Conservation (phyloP, 225 moss, liverwort and hornwort genomes). For the Lunularia cruciata region DNA sequence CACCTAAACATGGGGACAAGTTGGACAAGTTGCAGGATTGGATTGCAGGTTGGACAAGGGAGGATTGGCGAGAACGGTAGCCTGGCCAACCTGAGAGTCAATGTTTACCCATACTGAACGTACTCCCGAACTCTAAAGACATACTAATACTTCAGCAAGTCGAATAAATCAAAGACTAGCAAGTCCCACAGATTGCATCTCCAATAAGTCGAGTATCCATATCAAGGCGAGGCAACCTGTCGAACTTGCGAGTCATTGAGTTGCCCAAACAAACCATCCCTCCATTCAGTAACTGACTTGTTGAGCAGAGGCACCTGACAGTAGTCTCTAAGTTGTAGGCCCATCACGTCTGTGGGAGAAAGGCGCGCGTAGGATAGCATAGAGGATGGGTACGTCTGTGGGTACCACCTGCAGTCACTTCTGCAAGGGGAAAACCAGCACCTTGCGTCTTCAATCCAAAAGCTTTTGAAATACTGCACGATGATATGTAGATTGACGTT, state of each 20-base stretch:
- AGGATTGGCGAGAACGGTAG: too few relatives aligned
- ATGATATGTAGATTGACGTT: not conserved
- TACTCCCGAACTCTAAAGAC: not conserved
- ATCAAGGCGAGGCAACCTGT: conserved; percentile 3
- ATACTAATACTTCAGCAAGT: too few relatives aligned
- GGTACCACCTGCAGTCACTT: not conserved
- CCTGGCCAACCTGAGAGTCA: not conserved
- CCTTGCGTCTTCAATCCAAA: not conserved
- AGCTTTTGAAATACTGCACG: not conserved
- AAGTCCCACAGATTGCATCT: conserved; percentile 3
- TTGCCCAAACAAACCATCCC: not conserved
- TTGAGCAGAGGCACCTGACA: too few relatives aligned
- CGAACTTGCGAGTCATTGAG: conserved; percentile 10
- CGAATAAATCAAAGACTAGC: conserved; percentile 6
- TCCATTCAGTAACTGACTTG: not conserved
- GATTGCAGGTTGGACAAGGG: too few relatives aligned
- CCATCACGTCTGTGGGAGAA: too few relatives aligned
- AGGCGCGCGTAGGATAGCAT: too few relatives aligned
- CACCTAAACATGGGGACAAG: too few relatives aligned
- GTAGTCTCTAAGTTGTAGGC: too few relatives aligned
- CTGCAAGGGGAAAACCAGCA: not conserved
- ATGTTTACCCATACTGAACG: not conserved
- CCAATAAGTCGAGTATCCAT: not conserved
- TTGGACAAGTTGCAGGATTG: not conserved
- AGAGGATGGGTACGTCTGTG: too few relatives aligned